Conservation (phyloP, 345 rosid species). For the Sisymbrium irio region DNA sequence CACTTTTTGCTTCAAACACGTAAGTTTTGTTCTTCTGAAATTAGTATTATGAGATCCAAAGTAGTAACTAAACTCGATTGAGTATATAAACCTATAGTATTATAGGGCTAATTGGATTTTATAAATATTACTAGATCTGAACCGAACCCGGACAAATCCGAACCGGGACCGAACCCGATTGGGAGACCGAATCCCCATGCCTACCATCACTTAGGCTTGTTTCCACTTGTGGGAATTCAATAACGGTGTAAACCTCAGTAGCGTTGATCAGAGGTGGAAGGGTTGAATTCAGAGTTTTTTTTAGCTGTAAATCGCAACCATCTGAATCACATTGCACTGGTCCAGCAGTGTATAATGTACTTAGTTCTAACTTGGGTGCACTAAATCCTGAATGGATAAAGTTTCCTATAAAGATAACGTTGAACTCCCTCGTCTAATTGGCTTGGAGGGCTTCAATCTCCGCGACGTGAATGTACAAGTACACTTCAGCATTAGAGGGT, state of each 20-base stretch:
- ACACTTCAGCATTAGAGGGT: constrained; percentile 9
- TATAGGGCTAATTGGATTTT: too few relatives aligned
- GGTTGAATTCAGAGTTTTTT: constrained; percentile 12
- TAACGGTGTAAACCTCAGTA: constrained; percentile 18
- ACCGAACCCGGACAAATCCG: too few relatives aligned
- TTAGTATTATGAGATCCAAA: too few relatives aligned
- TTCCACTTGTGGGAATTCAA: constrained; percentile 10
- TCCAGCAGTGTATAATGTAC: not conserved
- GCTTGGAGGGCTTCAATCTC: constrained; percentile 19
- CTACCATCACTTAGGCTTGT: constrained; percentile 31
- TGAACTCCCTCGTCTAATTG: constrained; percentile 24
- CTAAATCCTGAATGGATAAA: constrained; percentile 1
- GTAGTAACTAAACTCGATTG: too few relatives aligned
- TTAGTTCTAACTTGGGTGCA: not conserved
- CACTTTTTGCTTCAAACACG: too few relatives aligned
- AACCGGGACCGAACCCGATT: too few relatives aligned
- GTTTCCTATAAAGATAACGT: constrained; percentile 3
- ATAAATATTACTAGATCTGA: too few relatives aligned
- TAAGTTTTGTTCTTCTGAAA: too few relatives aligned
- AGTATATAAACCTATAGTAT: too few relatives aligned
- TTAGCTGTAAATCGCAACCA: constrained; percentile 11
- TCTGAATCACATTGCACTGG: constrained; percentile 16
- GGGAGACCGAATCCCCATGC: too few relatives aligned
- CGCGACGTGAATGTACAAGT: constrained; percentile 39
- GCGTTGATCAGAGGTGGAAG: constrained; percentile 34